Percentiles rank a stretch among this genome's conserved stretches.
Evolutionary conservation across 2,329 filamentous ascomycete genomes (phyloP).

Genomic region (Didymosphaeria variabile): DNA sequence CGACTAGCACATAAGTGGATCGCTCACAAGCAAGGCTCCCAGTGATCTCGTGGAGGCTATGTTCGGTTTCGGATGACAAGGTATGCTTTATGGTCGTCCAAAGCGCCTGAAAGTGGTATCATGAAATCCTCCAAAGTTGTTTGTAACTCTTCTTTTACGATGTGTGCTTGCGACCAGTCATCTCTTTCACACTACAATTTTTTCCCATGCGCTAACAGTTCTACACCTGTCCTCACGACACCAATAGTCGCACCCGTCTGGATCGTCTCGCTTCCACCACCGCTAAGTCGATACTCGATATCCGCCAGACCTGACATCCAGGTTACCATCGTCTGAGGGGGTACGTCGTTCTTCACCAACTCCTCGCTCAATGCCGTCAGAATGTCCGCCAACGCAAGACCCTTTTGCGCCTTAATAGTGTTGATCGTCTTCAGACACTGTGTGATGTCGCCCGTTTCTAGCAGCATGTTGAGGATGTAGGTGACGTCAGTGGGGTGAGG

Average conservation of each 20-base stretch:
- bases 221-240: constrained; percentile 84
- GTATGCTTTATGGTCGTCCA: background rate
- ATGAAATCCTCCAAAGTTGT: background rate
- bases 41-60: too few species aligned
- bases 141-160: background rate
- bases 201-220: constrained; percentile 62
- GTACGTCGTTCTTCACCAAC: constrained; percentile 82
- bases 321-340: constrained; percentile 83
- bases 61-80: background rate
- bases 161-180: background rate
- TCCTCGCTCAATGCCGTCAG: constrained; percentile 87
- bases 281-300: constrained; percentile 89
- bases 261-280: constrained; percentile 84
- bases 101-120: constrained; percentile 3
- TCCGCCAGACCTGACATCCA: constrained; percentile 94
- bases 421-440: constrained; percentile 89
- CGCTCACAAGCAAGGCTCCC: background rate
- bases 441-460: constrained; percentile 86
- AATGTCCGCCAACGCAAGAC: constrained; percentile 91
- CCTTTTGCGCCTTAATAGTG: constrained; percentile 83
- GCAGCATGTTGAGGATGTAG: constrained; percentile 82
- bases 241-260: constrained; percentile 95
- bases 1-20: background rate
- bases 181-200: constrained; percentile 15
- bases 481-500: constrained; percentile 89